phyloP scores from a whole-genome alignment of 1,284 basidiomycete genomes.

The Fistulinella cinereoalba region DNA sequence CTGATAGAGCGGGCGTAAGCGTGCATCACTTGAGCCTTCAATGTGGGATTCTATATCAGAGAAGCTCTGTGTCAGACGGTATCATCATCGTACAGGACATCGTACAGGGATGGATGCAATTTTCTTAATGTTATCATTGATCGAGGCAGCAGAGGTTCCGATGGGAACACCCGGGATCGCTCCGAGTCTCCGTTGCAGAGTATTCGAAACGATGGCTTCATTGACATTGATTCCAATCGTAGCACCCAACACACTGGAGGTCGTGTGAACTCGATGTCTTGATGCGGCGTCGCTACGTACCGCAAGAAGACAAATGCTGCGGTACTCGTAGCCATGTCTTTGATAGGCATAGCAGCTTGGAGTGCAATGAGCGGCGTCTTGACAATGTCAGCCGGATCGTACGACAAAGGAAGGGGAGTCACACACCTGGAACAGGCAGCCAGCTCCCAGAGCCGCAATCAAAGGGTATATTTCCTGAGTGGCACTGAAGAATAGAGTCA shows the following conservation, averaged over 20 bases:
- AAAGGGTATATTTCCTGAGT: slow-evolving; percentile 36
- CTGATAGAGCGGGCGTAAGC: slow-evolving; percentile 69
- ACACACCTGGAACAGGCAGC: slow-evolving; percentile 38
- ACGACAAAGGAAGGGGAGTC: neutral
- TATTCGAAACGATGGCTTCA: slow-evolving; percentile 30
- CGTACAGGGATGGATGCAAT: slow-evolving; percentile 55
- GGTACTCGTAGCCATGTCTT: slow-evolving; percentile 45
- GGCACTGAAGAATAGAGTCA: slow-evolving; percentile 17
- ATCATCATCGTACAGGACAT: slow-evolving; percentile 6
- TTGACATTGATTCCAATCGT: slow-evolving; percentile 39
- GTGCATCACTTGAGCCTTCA: slow-evolving; percentile 55
- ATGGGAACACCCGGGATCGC: slow-evolving; percentile 44
- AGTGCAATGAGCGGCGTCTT: slow-evolving; percentile 36
- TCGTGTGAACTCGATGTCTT: neutral
- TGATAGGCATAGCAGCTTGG: slow-evolving; percentile 47
- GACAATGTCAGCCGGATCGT: neutral
- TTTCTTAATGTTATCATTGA: slow-evolving; percentile 53
- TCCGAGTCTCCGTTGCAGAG: slow-evolving; percentile 46
- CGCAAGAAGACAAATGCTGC: slow-evolving; percentile 35
- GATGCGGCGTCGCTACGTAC: slow-evolving; percentile 12
- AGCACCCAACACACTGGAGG: slow-evolving; percentile 34
- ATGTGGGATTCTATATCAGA: slow-evolving; percentile 42
- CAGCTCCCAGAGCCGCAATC: slow-evolving; percentile 35
- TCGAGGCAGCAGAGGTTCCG: slow-evolving; percentile 47
- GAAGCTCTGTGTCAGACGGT: neutral